Conservation (phyloP, 176 grass and related monocot genomes). For the Carex scoparia region DNA sequence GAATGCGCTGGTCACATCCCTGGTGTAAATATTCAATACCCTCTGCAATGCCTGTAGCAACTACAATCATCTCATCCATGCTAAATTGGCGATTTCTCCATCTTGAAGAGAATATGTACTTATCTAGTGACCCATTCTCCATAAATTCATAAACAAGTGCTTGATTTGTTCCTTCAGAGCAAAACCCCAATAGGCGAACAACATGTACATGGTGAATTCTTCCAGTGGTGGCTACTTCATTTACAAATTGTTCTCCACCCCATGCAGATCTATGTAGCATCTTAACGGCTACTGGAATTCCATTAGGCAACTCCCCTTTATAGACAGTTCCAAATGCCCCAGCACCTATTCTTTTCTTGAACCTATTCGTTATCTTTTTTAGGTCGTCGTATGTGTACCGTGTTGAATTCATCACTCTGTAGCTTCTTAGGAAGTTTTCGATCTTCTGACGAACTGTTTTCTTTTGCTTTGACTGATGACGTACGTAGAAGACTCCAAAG, state of each 20-base stretch:
- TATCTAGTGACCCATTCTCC: constrained; percentile 34
- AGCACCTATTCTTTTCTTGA: constrained; percentile 42
- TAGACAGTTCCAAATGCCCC: constrained; percentile 12
- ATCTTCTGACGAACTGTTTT: constrained; percentile 4
- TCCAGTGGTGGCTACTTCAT: constrained; percentile 33
- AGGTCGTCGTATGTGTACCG: constrained; percentile 44
- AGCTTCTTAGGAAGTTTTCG: constrained; percentile 31
- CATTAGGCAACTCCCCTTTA: no score
- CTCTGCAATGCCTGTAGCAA: constrained; percentile 44
- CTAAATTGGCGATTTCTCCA: neutral
- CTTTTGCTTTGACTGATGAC: neutral
- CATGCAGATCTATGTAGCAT: constrained; percentile 30
- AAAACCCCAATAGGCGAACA: constrained; percentile 45
- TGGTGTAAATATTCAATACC: constrained; percentile 60
- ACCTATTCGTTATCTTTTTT: constrained; percentile 42
- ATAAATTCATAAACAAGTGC: constrained; percentile 15
- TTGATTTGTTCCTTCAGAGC: constrained; percentile 29
- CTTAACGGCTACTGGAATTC: constrained; percentile 34
- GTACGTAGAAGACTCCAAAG: neutral
- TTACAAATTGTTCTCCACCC: constrained; percentile 35
- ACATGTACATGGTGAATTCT: constrained; percentile 55
- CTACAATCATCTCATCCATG: constrained; percentile 29
- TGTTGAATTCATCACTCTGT: constrained; percentile 28
- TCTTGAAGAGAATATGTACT: constrained; percentile 3
- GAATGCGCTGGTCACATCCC: constrained; percentile 36